Evolutionary conservation across 495 filamentous ascomycete genomes (phyloP), one percentile per base, ranked within the genome.

Genomic region (Darksidea phi): DNA sequence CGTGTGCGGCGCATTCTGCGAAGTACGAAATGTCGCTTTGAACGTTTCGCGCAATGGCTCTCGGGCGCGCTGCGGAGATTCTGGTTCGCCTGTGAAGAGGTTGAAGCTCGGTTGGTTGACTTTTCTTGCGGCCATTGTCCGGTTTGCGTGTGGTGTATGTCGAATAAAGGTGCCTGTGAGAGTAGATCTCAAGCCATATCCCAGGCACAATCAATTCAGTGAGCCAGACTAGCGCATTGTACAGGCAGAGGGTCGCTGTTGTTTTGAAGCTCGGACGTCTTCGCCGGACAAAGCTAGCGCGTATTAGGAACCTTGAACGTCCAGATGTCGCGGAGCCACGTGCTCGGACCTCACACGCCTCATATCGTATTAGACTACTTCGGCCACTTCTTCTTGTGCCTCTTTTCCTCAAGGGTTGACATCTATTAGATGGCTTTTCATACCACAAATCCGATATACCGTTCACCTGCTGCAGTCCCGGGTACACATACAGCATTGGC

Each of bases 31-130:
- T 23, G 63, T 55, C 21, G 43, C 32, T 43, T 57, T 56, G 25
- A 66, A 51, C 1, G 63, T 66, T 34, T 59, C 50, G 13, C 63
- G 56, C 20, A 66, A 53, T 34, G 63, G 63, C 43, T 64, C 61
- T 52, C 53, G 54, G 6, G 10, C 34, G 13, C 6, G 23, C 26
- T n/a, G 48, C 15, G 63, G 42, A 2, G 63, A 60, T 20, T 66
- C 63, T 37, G 34, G 41, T n/a, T 13, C 60, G 34, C 63, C 63
- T 2, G 54, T 59, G 46, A 59, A 57, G 21, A 66, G 36, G 51
- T 66, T 61, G 57, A 55, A 66, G 26, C 15, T 56, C 10, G 63
- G 63, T 26, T 60, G 56, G 52, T 55, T 61, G n/a, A 41, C 43
- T 4, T 52, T 45, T 41, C 59, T 24, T 37, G 48, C 57, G 5